These are phyloP conservation scores for Leccinum incarnatum DNA, from an alignment of 768 basidiomycete species.

Conservation along the genomic window DNA sequence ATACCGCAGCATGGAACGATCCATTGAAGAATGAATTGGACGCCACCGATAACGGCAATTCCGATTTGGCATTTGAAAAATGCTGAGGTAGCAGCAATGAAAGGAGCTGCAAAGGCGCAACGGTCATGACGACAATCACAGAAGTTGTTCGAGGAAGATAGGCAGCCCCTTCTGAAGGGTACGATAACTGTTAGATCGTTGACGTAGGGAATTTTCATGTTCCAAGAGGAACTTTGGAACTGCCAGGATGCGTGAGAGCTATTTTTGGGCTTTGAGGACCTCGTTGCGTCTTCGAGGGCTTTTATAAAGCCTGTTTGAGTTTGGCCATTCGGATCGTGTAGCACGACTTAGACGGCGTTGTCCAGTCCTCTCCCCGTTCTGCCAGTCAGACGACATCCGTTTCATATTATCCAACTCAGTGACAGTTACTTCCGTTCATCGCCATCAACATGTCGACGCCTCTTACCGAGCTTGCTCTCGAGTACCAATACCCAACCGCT, in stretches of 20 bases:
- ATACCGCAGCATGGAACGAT: constrained; percentile 22
- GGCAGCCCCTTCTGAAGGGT: not conserved
- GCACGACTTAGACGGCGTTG: constrained; percentile 4
- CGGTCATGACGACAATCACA: constrained; percentile 27
- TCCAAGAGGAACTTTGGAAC: constrained; percentile 13
- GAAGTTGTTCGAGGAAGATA: constrained; percentile 15
- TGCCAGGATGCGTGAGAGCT: constrained; percentile 20
- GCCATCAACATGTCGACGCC: constrained; percentile 23
- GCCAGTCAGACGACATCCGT: constrained; percentile 10
- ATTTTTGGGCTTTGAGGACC: constrained; percentile 23
- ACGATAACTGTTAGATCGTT: constrained; percentile 14
- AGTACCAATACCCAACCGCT: constrained; percentile 14
- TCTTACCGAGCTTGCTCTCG: constrained; percentile 20
- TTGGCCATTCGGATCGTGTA: constrained; percentile 17
- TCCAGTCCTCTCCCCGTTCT: constrained; percentile 11
- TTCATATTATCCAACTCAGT: constrained; percentile 25
- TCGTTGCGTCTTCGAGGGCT: constrained; percentile 24
- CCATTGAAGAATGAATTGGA: constrained; percentile 19
- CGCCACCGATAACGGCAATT: constrained; percentile 28
- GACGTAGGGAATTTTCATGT: constrained; percentile 18
- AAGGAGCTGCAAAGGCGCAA: constrained; percentile 9
- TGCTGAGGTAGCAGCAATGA: constrained; percentile 12
- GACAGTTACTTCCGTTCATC: constrained; percentile 17
- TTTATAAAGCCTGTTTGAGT: constrained; percentile 19
- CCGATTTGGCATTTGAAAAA: constrained; percentile 23